A percentile compares a stretch with the other conserved stretches of the same genome.
These are phyloP conservation scores for Ustilago vetiveriae DNA, from an alignment of 1,284 basidiomycete genomes.

Conservation along the genomic window DNA sequence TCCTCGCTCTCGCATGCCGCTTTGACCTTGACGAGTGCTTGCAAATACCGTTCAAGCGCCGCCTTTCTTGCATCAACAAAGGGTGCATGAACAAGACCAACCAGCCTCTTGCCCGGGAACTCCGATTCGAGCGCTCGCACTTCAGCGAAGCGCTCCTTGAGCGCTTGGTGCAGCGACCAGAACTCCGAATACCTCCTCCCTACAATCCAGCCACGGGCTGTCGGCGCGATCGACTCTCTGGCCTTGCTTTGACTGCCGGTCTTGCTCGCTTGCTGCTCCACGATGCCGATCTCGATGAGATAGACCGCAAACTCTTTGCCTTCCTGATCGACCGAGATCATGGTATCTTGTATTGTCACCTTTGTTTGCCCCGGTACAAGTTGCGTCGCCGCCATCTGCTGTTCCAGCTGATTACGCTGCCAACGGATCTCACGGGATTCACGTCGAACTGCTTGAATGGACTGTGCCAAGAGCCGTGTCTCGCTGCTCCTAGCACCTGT, in stretches of 20 bases:
- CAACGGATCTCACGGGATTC: slow-evolving; percentile 85
- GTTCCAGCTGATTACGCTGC: slow-evolving; percentile 73
- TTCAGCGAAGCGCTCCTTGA: slow-evolving; percentile 73
- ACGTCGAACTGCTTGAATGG: slow-evolving; percentile 80
- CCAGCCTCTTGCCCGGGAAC: slow-evolving; percentile 56
- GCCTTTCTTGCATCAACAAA: slow-evolving; percentile 78
- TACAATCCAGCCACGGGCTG: slow-evolving; percentile 83
- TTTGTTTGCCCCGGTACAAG: slow-evolving; percentile 79
- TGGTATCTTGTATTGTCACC: slow-evolving; percentile 43
- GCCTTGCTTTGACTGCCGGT: neutral
- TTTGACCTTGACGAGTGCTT: slow-evolving; percentile 70
- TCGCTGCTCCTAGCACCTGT: slow-evolving; percentile 84
- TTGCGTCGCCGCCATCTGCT: slow-evolving; percentile 91
- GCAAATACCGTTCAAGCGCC: slow-evolving; percentile 87
- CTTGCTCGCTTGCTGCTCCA: slow-evolving; percentile 10
- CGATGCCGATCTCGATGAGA: slow-evolving; percentile 81
- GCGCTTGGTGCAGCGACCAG: slow-evolving; percentile 81
- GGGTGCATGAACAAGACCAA: slow-evolving; percentile 44
- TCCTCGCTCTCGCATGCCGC: slow-evolving; percentile 75
- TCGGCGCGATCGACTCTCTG: neutral
- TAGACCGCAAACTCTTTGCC: slow-evolving; percentile 91
- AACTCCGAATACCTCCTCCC: slow-evolving; percentile 94
- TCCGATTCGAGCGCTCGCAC: slow-evolving; percentile 48
- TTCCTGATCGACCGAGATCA: slow-evolving; percentile 71
- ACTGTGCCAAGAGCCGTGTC: slow-evolving; percentile 80